Conservation (phyloP, 1,284 basidiomycete genomes). For the Tilletia caries region DNA sequence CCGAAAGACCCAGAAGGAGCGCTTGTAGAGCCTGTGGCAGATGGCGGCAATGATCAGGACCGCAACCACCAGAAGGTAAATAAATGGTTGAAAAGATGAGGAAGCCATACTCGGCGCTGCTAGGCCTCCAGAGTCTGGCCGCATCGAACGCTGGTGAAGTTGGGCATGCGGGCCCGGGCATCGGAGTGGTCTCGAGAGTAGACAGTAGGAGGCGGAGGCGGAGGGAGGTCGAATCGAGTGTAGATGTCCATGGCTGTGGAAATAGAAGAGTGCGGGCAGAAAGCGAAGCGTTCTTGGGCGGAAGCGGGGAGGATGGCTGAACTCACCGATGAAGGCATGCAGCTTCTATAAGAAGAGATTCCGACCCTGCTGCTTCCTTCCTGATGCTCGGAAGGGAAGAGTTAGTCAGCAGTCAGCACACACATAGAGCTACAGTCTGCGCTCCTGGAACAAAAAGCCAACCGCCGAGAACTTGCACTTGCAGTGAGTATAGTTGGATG, state of each 20-base stretch:
- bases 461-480: no score
- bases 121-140: background rate
- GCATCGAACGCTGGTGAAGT: background rate
- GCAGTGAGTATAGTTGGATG: no score
- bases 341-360: no score
- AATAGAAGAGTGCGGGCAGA: no score
- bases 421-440: no score
- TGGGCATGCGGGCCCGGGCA: background rate
- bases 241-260: constrained; percentile 7
- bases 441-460: no score
- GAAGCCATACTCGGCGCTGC: background rate
- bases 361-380: no score
- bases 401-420: no score
- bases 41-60: background rate
- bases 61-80: background rate
- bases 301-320: no score
- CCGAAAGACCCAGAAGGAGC: background rate
- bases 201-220: background rate
- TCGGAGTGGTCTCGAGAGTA: background rate
- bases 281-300: no score
- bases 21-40: background rate
- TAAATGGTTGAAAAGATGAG: background rate
- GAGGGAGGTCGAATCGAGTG: background rate
- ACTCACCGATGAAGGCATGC: no score
- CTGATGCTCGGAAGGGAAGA: no score